Conservation (phyloP, 768 basidiomycete species). For the Tylopilus sp. region DNA sequence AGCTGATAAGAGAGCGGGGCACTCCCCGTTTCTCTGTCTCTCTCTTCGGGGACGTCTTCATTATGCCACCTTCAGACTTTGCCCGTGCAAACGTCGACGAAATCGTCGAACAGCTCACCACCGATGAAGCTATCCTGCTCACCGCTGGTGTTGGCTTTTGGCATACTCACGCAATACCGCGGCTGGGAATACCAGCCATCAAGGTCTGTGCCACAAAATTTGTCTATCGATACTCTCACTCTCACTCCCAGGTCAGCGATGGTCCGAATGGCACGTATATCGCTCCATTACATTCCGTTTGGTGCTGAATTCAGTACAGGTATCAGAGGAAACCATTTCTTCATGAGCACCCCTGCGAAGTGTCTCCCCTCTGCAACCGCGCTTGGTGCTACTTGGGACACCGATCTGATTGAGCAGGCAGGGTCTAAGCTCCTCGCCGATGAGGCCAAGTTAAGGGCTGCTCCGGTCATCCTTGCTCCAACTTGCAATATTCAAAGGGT, state of each 20-base stretch:
- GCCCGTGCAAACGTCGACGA: conserved; percentile 58
- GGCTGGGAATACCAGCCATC: conserved; percentile 67
- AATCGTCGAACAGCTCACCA: conserved; percentile 62
- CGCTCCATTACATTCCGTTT: neutral
- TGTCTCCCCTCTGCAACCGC: conserved; percentile 74
- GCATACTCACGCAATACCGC: conserved; percentile 64
- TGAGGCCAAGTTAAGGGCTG: conserved; percentile 69
- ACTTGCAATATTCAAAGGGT: conserved; percentile 85
- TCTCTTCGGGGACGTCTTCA: conserved; percentile 5
- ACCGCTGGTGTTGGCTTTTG: conserved; percentile 76
- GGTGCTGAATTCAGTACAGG: conserved; percentile 26
- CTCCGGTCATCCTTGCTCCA: conserved; percentile 70
- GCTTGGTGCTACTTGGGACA: conserved; percentile 72
- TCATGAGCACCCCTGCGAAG: conserved; percentile 79
- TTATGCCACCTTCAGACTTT: conserved; percentile 69
- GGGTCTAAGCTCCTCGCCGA: conserved; percentile 63
- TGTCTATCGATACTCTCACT: conserved; percentile 13
- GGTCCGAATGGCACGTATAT: conserved; percentile 64
- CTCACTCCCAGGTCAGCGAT: conserved; percentile 57
- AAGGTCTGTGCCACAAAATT: conserved; percentile 38
- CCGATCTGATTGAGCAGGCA: conserved; percentile 56
- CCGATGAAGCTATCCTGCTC: conserved; percentile 70
- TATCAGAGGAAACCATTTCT: conserved; percentile 71
- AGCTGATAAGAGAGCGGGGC: conserved; percentile 2
- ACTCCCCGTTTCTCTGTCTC: conserved; percentile 3